Percentiles rank a stretch among this genome's conserved stretches.
These are phyloP conservation scores for Ogataea neopini DNA, from an alignment of 805 yeast species.

Conservation along the genomic window DNA sequence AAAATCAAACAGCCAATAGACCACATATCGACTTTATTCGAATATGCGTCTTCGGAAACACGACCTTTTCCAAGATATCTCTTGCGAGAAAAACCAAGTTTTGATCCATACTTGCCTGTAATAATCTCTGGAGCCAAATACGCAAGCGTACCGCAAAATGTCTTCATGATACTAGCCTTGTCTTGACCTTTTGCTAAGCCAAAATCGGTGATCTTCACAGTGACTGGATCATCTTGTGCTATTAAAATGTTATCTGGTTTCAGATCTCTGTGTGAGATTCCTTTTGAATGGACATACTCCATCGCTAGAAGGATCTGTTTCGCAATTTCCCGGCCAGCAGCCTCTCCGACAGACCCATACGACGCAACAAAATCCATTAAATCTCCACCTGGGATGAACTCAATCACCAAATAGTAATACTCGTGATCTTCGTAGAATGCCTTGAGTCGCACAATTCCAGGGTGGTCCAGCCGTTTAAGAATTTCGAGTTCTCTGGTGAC, in stretches of 20 bases:
- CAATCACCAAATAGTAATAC: slow-evolving; percentile 89
- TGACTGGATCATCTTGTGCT: slow-evolving; percentile 86
- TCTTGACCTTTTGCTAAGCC: slow-evolving; percentile 92
- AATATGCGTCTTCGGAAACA: slow-evolving; percentile 49
- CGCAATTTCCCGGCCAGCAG: slow-evolving; percentile 82
- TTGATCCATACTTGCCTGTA: slow-evolving; percentile 50
- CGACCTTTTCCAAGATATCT: slow-evolving; percentile 37
- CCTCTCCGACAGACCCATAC: slow-evolving; percentile 89
- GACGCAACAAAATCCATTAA: slow-evolving; percentile 96
- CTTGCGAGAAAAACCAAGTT: slow-evolving; percentile 27
- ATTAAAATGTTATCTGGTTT: slow-evolving; percentile 95
- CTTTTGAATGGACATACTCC: slow-evolving; percentile 81
- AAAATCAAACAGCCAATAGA: slow-evolving; percentile 92
- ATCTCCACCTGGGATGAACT: slow-evolving; percentile 94
- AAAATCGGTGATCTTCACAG: slow-evolving; percentile 92
- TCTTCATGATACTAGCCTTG: slow-evolving; percentile 82
- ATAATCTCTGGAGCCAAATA: slow-evolving; percentile 95
- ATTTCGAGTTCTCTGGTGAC: slow-evolving; percentile 86
- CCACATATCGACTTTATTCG: slow-evolving; percentile 96
- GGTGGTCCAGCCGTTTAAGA: slow-evolving; percentile 74
- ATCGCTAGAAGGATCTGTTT: slow-evolving; percentile 84
- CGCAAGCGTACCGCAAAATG: slow-evolving; percentile 97
- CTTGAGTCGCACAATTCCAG: slow-evolving; percentile 78
- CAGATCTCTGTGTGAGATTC: slow-evolving; percentile 93
- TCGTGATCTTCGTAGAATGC: slow-evolving; percentile 85